phyloP scores from a whole-genome alignment of 73 alveolate genomes.

The Tetrahymena borealis region DNA sequence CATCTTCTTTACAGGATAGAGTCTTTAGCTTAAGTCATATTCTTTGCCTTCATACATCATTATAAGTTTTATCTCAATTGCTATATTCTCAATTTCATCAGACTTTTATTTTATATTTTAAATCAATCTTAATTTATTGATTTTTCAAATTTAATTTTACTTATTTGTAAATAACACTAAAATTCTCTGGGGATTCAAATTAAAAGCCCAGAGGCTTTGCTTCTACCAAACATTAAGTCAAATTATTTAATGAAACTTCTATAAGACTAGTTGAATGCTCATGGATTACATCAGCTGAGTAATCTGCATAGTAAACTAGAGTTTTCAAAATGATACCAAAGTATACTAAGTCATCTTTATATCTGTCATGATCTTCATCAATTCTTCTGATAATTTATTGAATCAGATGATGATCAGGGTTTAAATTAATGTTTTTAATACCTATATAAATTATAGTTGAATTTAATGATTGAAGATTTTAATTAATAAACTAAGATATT shows the following conservation, averaged over 20 bases:
- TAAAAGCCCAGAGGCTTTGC: neutral
- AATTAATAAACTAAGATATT: neutral
- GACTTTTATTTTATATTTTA: neutral
- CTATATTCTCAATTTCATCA: neutral
- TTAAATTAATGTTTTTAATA: neutral
- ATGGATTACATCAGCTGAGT: neutral
- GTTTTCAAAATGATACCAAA: neutral
- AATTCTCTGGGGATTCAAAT: neutral
- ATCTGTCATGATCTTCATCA: neutral
- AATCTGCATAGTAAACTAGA: neutral
- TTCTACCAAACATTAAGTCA: neutral
- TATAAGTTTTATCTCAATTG: neutral
- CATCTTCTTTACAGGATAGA: neutral
- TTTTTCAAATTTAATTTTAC: neutral
- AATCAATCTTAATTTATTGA: too few relatives aligned
- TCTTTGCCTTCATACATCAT: neutral
- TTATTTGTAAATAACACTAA: neutral
- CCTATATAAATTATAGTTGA: neutral
- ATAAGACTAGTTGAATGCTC: neutral
- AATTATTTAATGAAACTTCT: neutral
- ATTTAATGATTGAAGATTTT: neutral
- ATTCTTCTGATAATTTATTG: neutral
- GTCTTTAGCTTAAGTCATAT: neutral
- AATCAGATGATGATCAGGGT: neutral
- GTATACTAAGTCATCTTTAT: neutral